phyloP scores from a whole-genome alignment of 2,329 filamentous ascomycete species.

The Trichoderma sp. region DNA sequence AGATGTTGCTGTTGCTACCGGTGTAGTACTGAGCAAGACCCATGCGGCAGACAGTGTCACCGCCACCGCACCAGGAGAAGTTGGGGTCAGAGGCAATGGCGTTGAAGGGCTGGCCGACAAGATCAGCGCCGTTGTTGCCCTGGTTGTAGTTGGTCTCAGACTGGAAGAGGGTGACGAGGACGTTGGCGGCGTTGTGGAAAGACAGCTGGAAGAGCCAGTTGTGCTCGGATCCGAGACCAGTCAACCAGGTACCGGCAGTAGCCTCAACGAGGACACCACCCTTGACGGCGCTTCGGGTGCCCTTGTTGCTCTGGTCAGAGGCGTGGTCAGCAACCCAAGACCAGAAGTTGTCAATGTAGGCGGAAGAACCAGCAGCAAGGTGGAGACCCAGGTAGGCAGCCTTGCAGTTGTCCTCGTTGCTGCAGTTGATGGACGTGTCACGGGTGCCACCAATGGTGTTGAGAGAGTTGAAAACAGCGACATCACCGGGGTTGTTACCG shows the following conservation, averaged over 20 bases:
- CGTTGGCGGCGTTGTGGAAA: slow-evolving; percentile 20
- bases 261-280: slow-evolving; percentile 22
- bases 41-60: slow-evolving; percentile 18
- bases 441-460: slow-evolving; percentile 23
- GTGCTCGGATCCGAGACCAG: slow-evolving; percentile 21
- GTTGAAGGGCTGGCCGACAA: slow-evolving; percentile 14
- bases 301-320: background rate
- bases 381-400: slow-evolving; percentile 19
- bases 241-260: slow-evolving; percentile 19
- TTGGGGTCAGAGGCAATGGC: slow-evolving; percentile 8
- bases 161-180: slow-evolving; percentile 22
- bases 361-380: slow-evolving; percentile 21
- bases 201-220: slow-evolving; percentile 21
- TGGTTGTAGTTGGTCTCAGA: slow-evolving; percentile 22
- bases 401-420: slow-evolving; percentile 8
- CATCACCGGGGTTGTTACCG: slow-evolving; percentile 19
- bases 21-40: slow-evolving; percentile 20
- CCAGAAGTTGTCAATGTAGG: slow-evolving; percentile 23
- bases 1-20: slow-evolving; percentile 23
- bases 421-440: slow-evolving; percentile 20
- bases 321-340: slow-evolving; percentile 22
- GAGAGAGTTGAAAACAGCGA: slow-evolving; percentile 22
- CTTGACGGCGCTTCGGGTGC: slow-evolving; percentile 13
- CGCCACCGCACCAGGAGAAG: slow-evolving; percentile 19
- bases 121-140: slow-evolving; percentile 7